A percentile compares a stretch with the other conserved stretches of the same genome.
phyloP scores from a whole-genome alignment of 306 rosid genomes.

The Dryas drummondii region DNA sequence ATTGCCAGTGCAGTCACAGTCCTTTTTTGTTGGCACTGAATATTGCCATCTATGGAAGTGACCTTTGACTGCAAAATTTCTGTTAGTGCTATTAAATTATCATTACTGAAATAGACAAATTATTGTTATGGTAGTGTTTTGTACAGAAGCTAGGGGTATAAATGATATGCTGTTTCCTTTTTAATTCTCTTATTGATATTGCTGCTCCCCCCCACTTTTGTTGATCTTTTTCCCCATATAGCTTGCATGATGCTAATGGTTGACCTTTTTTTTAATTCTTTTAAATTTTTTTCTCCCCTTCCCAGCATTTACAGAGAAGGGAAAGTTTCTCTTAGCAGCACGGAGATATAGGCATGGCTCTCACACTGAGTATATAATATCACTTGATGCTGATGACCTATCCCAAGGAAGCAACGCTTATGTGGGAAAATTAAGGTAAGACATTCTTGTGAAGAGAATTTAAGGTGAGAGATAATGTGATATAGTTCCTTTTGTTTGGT shows the following conservation, averaged over 20 bases:
- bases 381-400: slow-evolving; percentile 83
- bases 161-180: neutral
- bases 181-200: neutral
- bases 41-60: neutral
- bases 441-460: slow-evolving; percentile 16
- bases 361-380: slow-evolving; percentile 82
- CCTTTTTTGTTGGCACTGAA: neutral
- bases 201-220: no score
- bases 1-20: neutral
- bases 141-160: neutral
- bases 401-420: slow-evolving; percentile 98
- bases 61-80: neutral
- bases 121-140: slow-evolving; percentile 1
- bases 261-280: slow-evolving; percentile 15
- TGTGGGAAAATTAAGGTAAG: slow-evolving; percentile 89
- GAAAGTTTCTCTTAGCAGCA: slow-evolving; percentile 93
- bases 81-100: neutral
- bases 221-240: neutral
- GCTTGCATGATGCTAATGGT: neutral
- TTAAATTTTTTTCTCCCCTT: slow-evolving; percentile 2
- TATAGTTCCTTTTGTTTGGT: slow-evolving; percentile 4
- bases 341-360: slow-evolving; percentile 90
- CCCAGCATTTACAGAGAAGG: slow-evolving; percentile 88
- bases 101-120: neutral
- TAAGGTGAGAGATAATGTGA: neutral